Conservation (phyloP, 2,329 filamentous ascomycete genomes). For the Fusarium sp. region DNA sequence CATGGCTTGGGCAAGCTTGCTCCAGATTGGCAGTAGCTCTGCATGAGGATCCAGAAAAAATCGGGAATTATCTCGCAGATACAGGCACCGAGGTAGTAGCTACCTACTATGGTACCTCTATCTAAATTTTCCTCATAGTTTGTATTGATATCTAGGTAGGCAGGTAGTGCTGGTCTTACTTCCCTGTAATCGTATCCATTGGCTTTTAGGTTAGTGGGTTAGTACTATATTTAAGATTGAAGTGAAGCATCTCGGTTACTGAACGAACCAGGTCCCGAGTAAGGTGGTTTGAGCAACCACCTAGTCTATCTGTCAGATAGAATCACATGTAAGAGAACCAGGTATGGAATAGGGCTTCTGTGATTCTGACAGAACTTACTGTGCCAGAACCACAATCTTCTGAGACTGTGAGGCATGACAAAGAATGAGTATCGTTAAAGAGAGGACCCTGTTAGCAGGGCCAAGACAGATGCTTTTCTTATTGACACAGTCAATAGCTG, state of each 20-base stretch:
- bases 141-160: not conserved
- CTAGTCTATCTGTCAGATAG: not conserved
- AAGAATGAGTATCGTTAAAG: not conserved
- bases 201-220: not conserved
- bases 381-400: not conserved
- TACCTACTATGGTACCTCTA: not conserved
- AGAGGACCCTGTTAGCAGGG: not conserved
- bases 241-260: not conserved
- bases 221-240: not conserved
- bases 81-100: not conserved
- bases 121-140: not conserved
- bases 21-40: constrained; percentile 13
- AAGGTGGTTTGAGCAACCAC: not conserved
- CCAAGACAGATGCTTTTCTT: not conserved
- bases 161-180: not conserved
- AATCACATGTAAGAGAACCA: constrained; percentile 27
- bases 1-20: constrained; percentile 9
- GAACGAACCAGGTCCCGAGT: not conserved
- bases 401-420: not conserved
- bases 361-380: not conserved
- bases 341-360: not conserved
- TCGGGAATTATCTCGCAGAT: not conserved
- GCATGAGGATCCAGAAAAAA: not conserved
- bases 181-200: not conserved
- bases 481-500: not conserved